Conservation (phyloP, 2,329 filamentous ascomycete species). For the Hawksworthiomyces lignivorus region DNA sequence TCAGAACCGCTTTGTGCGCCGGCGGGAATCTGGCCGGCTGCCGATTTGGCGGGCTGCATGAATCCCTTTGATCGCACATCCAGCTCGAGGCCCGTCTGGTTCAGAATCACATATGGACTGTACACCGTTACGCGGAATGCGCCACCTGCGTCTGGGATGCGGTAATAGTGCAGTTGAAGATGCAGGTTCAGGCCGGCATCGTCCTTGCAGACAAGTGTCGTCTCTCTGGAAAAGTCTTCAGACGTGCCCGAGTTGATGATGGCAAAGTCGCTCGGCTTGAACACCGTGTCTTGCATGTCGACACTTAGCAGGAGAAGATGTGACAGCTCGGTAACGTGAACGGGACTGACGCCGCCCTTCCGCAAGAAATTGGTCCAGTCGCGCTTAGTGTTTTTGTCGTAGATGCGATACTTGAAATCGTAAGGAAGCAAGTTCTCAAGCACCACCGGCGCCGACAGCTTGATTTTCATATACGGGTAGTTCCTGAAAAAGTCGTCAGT, state of each 20-base stretch:
- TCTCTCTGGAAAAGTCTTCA: constrained; percentile 82
- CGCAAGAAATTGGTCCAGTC: constrained; percentile 98
- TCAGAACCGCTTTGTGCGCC: constrained; percentile 21
- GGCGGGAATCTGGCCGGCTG: constrained; percentile 64
- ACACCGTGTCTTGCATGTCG: constrained; percentile 92
- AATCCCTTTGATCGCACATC: constrained; percentile 84
- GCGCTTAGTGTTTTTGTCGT: constrained; percentile 96
- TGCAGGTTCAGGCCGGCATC: constrained; percentile 70
- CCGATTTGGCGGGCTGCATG: constrained; percentile 71
- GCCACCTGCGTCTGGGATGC: constrained; percentile 82
- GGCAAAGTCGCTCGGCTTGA: constrained; percentile 91
- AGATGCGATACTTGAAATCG: constrained; percentile 98
- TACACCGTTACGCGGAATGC: constrained; percentile 95
- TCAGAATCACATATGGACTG: constrained; percentile 89
- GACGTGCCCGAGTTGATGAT: constrained; percentile 89
- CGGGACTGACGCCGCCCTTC: constrained; percentile 92
- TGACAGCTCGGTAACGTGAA: constrained; percentile 93
- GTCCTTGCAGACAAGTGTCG: constrained; percentile 73
- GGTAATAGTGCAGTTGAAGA: constrained; percentile 84
- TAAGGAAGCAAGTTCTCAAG: constrained; percentile 92
- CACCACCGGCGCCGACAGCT: constrained; percentile 85
- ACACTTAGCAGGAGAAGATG: constrained; percentile 88
- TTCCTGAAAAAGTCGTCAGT: constrained; percentile 37
- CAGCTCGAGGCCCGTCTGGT: constrained; percentile 87
- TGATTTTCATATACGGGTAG: constrained; percentile 92